Percentiles rank a stretch among this genome's conserved stretches.
Conservation (phyloP, 805 yeast genomes). For the Starmerella riodocensis region DNA sequence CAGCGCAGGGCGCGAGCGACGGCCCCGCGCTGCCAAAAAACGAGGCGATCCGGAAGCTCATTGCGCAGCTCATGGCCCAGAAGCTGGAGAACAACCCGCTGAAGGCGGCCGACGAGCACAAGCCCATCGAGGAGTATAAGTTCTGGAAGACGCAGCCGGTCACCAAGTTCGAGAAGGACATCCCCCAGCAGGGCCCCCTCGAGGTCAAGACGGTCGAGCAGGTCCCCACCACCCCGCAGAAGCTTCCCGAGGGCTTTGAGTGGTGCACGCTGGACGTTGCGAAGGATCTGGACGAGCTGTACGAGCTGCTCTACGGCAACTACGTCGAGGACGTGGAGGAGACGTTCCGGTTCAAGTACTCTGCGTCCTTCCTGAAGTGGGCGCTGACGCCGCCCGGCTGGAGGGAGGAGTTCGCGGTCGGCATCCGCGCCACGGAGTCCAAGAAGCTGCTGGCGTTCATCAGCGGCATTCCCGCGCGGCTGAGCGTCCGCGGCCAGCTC, state of each 20-base stretch:
- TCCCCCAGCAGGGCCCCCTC: constrained; percentile 38
- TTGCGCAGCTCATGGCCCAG: constrained; percentile 16
- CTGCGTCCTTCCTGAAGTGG: constrained; percentile 76
- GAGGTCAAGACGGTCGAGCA: constrained; percentile 50
- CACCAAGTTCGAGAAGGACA: constrained; percentile 53
- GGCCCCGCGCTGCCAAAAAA: constrained; percentile 1
- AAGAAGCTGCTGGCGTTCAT: constrained; percentile 82
- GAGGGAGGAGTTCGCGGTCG: constrained; percentile 78
- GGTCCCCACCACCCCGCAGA: constrained; percentile 55
- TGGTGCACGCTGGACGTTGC: constrained; percentile 72
- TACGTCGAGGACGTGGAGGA: constrained; percentile 93
- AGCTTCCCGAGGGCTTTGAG: constrained; percentile 66
- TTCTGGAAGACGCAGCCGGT: constrained; percentile 99
- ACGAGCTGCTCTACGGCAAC: constrained; percentile 67
- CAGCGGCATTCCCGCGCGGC: constrained; percentile 69
- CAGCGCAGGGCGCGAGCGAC: background rate
- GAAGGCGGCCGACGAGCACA: constrained; percentile 17
- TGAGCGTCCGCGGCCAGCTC: constrained; percentile 44
- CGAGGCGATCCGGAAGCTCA: constrained; percentile 15
- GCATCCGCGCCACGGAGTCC: constrained; percentile 71
- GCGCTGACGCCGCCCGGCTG: constrained; percentile 92
- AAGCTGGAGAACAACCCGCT: background rate
- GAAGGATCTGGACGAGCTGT: constrained; percentile 60
- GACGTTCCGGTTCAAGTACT: constrained; percentile 79
- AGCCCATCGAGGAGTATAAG: constrained; percentile 71